These are phyloP conservation scores for Geranium incanum DNA, from an alignment of 441 rosid genomes.

Conservation along the genomic window DNA sequence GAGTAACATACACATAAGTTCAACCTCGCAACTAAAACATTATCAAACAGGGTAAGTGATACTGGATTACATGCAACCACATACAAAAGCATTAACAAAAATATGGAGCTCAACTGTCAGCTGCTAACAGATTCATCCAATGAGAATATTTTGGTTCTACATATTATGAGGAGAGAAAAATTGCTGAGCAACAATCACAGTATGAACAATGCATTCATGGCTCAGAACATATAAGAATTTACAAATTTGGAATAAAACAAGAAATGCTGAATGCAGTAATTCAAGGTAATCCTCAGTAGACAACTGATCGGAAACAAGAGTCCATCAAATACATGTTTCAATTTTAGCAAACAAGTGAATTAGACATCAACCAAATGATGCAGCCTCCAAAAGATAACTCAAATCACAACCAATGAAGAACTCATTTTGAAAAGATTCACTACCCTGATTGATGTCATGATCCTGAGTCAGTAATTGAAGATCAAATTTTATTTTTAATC, in stretches of 20 bases:
- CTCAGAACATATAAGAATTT: not conserved
- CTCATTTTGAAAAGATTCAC: not conserved
- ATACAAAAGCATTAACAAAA: not conserved
- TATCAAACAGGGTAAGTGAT: not conserved
- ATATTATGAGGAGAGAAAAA: not conserved
- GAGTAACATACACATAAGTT: not conserved
- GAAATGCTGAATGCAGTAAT: not conserved
- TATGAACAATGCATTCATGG: not conserved
- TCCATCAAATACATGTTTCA: not conserved
- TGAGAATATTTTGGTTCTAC: not conserved
- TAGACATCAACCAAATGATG: constrained; percentile 1
- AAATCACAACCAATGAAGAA: not conserved
- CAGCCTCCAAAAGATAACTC: not conserved
- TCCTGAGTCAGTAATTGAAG: not conserved
- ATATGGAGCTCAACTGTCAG: not conserved
- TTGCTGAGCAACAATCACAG: not conserved
- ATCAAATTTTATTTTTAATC: not conserved
- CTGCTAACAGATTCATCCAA: not conserved
- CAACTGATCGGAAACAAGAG: not conserved
- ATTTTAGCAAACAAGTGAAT: not conserved
- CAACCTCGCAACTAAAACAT: not conserved
- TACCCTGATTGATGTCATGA: not conserved
- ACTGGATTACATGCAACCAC: not conserved
- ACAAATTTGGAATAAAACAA: not conserved
- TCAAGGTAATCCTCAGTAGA: not conserved